Evolutionary conservation across 345 rosid species (phyloP), one percentile per base, ranked within the genome.

Genomic region (Sisymbrium irio): DNA sequence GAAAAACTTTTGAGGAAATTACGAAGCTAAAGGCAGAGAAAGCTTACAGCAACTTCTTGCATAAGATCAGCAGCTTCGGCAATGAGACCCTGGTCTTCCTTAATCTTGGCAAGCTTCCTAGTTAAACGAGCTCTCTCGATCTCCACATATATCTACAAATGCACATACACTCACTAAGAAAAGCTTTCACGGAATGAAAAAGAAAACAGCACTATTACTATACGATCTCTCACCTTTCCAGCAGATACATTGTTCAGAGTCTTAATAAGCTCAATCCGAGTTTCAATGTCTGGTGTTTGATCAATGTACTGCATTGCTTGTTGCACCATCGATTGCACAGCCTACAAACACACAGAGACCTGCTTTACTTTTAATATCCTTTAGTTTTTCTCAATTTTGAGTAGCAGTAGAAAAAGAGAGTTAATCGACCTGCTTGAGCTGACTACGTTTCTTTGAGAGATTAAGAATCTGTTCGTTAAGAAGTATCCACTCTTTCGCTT

Each of bases 61-160:
- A 92, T 92, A 59, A 90, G 82, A 83, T 92, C 96, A 18, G 99
- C 99, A 79, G 99, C 99, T 85, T 95, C 97, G 27, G 93, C 97
- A 30, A 89, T 82, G 50, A 78, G 80, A 70, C 96, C 97, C 9
- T 92, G 99, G 15, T 75, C 92, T 86, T 94, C 97, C 82, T 91
- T 94, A 60, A 91, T 89, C 85, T 92, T 89, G 5, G 97, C 97
- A 69, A 89, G 93, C 70, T 83, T 95, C 81, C 82, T 92, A 46
- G 89, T 86, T 86, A 95, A 73, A 63, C 99, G 84, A 33, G 97
- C 99, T 77, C 97, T 86, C 84, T 95, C 93, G 75, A 92, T 89
- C 81, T 95, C 93, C 20, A 95, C 97, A 85, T 85, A 91, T 71
- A 94, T 91, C 51, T 46, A 46, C 11, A 46, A 46, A 46, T 0